Conservation (phyloP, 257 asterid species). For the Solanum neorickii region DNA sequence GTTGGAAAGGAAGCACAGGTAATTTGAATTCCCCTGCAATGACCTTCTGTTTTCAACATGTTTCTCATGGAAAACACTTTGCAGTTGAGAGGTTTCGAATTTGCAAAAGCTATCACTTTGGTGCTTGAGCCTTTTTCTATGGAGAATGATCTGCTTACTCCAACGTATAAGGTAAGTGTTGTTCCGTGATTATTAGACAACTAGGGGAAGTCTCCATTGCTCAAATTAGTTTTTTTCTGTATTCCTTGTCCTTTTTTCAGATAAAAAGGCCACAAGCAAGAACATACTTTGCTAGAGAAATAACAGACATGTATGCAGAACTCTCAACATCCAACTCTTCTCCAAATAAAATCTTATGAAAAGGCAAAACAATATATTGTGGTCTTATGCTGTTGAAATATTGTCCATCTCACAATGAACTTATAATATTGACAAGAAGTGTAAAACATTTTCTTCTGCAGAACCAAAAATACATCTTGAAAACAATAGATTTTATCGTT, state of each 20-base stretch:
- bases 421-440: background rate
- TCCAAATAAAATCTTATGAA: constrained; percentile 12
- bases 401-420: background rate
- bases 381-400: too few species aligned
- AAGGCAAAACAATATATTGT: background rate
- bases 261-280: constrained; percentile 68
- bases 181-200: background rate
- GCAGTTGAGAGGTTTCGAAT: constrained; percentile 78
- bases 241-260: constrained; percentile 18
- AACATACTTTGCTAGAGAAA: constrained; percentile 50
- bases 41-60: background rate
- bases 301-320: constrained; percentile 47
- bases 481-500: too few species aligned
- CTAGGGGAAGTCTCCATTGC: background rate
- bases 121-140: constrained; percentile 53
- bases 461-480: too few species aligned
- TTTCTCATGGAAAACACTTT: background rate
- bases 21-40: background rate
- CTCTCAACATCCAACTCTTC: constrained; percentile 33
- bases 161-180: constrained; percentile 53
- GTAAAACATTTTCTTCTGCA: too few species aligned
- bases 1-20: constrained; percentile 67
- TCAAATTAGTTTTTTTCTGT: background rate
- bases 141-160: constrained; percentile 73
- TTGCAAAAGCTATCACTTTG: constrained; percentile 55